A percentile compares a stretch with the other conserved stretches of the same genome.
Evolutionary conservation across 768 basidiomycete genomes (phyloP).

Genomic region (Tulasnella sp.): DNA sequence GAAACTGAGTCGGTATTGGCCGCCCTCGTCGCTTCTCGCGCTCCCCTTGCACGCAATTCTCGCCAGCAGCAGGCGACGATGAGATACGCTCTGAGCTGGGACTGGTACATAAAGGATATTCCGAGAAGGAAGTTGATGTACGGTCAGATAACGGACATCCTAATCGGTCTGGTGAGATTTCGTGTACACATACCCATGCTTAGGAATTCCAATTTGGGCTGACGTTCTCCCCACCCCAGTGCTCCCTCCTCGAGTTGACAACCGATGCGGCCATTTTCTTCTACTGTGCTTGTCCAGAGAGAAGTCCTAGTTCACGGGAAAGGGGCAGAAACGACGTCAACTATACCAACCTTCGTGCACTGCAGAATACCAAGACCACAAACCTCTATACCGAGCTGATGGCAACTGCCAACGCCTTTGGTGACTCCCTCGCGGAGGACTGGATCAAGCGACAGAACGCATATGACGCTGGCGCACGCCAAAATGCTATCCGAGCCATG

Average conservation of each 20-base stretch:
- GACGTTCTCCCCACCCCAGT: not conserved
- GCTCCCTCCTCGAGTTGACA: not conserved
- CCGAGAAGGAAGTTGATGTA: not conserved
- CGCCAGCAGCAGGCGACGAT: not conserved
- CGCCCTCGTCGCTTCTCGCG: not conserved
- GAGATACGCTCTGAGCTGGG: not conserved
- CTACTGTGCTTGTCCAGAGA: not conserved
- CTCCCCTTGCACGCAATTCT: not conserved
- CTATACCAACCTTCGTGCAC: not conserved
- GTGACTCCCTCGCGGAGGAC: too few species aligned
- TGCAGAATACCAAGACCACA: not conserved
- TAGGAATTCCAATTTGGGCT: not conserved
- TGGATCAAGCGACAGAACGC: too few species aligned
- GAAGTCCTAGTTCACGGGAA: not conserved
- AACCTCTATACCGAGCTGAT: not conserved
- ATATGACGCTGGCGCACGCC: too few species aligned
- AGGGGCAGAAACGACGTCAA: not conserved
- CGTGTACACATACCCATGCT: too few species aligned
- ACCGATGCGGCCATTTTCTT: not conserved
- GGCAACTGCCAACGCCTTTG: too few species aligned
- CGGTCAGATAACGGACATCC: not conserved
- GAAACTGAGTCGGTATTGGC: not conserved
- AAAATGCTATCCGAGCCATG: too few species aligned
- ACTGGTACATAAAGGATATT: not conserved
- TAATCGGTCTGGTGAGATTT: not conserved